A percentile compares a stretch with the other conserved stretches of the same genome.
phyloP scores from a whole-genome alignment of 352 stramenopile genomes.

The Thraustochytrium sp. region DNA sequence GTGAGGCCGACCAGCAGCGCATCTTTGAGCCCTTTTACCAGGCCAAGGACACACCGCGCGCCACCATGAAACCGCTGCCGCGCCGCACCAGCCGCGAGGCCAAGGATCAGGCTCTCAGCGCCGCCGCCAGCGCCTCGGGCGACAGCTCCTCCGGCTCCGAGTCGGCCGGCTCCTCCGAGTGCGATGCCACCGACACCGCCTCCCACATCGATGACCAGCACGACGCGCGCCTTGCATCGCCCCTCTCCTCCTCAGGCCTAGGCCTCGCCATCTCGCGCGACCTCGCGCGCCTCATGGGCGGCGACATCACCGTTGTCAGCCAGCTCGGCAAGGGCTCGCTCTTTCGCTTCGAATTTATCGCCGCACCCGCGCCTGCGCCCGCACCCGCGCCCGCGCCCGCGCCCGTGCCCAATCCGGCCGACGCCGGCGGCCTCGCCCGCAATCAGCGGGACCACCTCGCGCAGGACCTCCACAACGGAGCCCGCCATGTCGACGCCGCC shows the following conservation, averaged over 20 bases:
- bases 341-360: background rate
- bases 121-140: no score
- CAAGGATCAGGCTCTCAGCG: background rate
- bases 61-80: background rate
- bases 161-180: no score
- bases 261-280: conserved; percentile 5
- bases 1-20: background rate
- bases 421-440: no score
- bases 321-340: background rate
- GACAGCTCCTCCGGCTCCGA: no score
- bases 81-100: background rate
- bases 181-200: no score
- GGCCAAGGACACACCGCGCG: conserved; percentile 4
- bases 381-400: no score
- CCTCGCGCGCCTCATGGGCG: background rate
- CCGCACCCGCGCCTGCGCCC: no score
- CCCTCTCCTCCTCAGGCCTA: background rate
- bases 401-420: no score
- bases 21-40: conserved; percentile 20
- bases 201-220: no score
- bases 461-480: no score
- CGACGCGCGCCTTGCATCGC: background rate
- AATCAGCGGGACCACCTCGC: no score
- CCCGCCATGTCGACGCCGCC: no score
- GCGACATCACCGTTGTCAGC: background rate